Evolutionary conservation across 805 yeast species (phyloP), one percentile per base, ranked within the genome.

Genomic region (Nakazawaea ernobii): DNA sequence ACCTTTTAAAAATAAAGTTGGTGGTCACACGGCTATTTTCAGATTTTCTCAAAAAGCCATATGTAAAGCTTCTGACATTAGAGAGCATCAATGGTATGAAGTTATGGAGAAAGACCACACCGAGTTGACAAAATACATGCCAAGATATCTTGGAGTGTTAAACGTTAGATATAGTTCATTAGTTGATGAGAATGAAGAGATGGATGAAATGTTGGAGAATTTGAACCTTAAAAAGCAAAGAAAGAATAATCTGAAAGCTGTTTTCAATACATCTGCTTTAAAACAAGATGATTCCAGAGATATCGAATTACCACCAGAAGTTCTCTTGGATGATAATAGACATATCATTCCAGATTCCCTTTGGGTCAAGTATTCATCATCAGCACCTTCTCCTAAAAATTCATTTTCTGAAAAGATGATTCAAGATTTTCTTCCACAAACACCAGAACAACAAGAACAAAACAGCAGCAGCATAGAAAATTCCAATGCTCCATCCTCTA

Each of bases 1-100:
- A 46, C 98, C 98, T 1, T 92, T 91, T 66, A 82, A 84, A 48
- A 90, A 94, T 61, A 90, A 87, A 60, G 98, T 94, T 20, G 99
- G 99, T 7, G 99, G 99, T 0, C 99, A 94, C 62, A 92, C 97
- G 0, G 97, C 97, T 1, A 90, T 94, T 32, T 94, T 92, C 68
- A 78, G 92, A 53, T 94, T 94, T 61, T 85, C 95, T 4, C 86
- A 82, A 55, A 73, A 87, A 49, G 98, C 97, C 0, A 96, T 94
- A 14, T 94, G 98, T 65, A 94, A 94, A 64, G 94, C 94, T 0
- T 70, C 95, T 51, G 88, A 90, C 51, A 89, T 87, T 57, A 74
- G 96, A 49, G 99, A 94, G 60, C 88, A 94, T 65, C 67, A 73
- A 52, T 91, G 96, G 85, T 94, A 94, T 65, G 99, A 94, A 62